Evolutionary conservation across 2,329 filamentous ascomycete species (phyloP), one percentile per base, ranked within the genome.

Genomic region (Waltergamsia citrina): DNA sequence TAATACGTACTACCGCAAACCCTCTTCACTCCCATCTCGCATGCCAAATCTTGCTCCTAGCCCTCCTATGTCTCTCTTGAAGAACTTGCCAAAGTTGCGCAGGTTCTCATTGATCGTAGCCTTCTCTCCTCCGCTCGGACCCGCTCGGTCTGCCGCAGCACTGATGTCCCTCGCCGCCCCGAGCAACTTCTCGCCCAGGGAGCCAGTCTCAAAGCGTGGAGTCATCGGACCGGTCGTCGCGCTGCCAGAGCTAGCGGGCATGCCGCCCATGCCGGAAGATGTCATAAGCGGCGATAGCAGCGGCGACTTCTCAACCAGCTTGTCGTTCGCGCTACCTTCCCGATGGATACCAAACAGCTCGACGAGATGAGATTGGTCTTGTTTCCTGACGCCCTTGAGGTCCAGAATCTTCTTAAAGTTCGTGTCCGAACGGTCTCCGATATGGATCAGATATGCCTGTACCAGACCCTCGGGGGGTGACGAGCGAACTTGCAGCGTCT

Each of bases 401-500:
- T 98, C 92, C 29, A 98, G 76, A 39, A 98, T 83, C 62, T 95
- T 96, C 52, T 80, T 80, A 72, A 98, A 98, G 60, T 98, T 98
- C 49, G 77, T 74, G 53, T 96, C 92, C 42, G 83, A 94, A 36
- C 84, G 80, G 65, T 98, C 92, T 44, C 78, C 87, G 43, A 98
- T 92, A 60, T 96, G 92, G 56, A 96, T 94, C 22, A 98, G 78
- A 55, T 98, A 98, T 22, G 92, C 92, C 62, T 96, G 90, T 0
- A 98, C 88, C 4, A 98, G 74, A 3, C 85, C 90, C 63, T 98
- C 92, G 0, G 90, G 84, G 0, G 92, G 92, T 5, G 83, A 85
- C 3, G 88, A 78, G 19, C 85, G 85, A 31, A 98, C 90, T 66
- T 98, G 92, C 4, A 98, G 74, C 3, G 92, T 96, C 60, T 98